Evolutionary conservation across 2,329 filamentous ascomycete species (phyloP).

Genomic region (Biscogniauxia marginata): DNA sequence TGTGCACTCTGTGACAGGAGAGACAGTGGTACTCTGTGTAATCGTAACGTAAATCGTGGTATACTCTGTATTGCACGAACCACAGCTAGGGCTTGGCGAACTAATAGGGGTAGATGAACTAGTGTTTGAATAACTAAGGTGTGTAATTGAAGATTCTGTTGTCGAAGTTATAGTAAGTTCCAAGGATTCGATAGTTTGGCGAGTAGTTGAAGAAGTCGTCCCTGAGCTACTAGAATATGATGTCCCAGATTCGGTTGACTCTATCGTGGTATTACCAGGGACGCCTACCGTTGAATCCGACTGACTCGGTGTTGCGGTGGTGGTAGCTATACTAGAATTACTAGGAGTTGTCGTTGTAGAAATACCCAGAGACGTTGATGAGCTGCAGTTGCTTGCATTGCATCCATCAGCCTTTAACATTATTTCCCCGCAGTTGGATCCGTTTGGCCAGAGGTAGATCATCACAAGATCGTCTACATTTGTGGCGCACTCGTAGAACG

Average conservation of each 20-base stretch:
- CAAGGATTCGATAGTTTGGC: background rate
- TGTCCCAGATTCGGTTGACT: background rate
- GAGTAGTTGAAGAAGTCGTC: background rate
- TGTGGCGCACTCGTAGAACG: constrained; percentile 62
- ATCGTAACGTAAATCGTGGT: background rate
- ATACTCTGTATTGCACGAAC: background rate
- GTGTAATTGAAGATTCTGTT: background rate
- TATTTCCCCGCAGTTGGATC: constrained; percentile 47
- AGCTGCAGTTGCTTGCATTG: constrained; percentile 4
- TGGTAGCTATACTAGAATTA: background rate
- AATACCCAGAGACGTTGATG: background rate
- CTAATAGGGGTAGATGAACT: background rate
- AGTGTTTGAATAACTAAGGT: background rate
- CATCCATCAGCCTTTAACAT: constrained; percentile 42
- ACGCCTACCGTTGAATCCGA: background rate
- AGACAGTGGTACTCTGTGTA: background rate
- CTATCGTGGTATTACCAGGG: background rate
- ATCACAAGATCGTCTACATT: constrained; percentile 50
- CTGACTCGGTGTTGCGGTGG: background rate
- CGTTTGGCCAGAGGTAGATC: constrained; percentile 46
- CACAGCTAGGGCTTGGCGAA: background rate
- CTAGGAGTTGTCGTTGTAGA: background rate
- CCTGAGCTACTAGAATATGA: background rate
- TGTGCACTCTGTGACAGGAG: background rate
- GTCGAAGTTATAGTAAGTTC: background rate